Evolutionary conservation across 306 rosid genomes (phyloP).

Genomic region (Albizia julibrissin): DNA sequence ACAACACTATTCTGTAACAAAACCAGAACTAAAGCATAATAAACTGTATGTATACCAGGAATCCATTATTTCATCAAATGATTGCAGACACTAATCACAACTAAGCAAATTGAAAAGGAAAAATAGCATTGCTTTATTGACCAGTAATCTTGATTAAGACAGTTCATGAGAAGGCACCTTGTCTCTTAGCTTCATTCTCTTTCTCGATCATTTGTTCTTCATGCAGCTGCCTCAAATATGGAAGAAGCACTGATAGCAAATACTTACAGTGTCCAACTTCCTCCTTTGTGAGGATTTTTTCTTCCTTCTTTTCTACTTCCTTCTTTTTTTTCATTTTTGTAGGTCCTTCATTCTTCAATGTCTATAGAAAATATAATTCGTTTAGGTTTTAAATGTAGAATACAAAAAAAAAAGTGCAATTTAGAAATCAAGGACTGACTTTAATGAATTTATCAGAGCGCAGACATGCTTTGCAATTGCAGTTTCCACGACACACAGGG

Average conservation of each 20-base stretch:
- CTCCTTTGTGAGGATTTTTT: neutral
- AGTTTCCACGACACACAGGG: constrained; percentile 74
- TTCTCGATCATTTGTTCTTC: constrained; percentile 69
- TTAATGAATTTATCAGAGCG: constrained; percentile 40
- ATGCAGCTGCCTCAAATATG: constrained; percentile 53
- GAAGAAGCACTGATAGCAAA: constrained; percentile 61
- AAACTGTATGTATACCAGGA: neutral
- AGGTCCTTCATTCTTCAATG: constrained; percentile 6
- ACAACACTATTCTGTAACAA: neutral
- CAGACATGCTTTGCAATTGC: constrained; percentile 88
- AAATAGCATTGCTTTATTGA: neutral
- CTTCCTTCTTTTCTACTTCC: no score
- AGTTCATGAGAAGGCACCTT: constrained; percentile 44
- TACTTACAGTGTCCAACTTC: constrained; percentile 32
- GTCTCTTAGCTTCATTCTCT: constrained; percentile 60
- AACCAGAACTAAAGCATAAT: neutral
- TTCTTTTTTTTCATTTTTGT: no score
- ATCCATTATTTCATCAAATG: neutral
- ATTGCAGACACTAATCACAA: constrained; percentile 1
- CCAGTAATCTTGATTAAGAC: neutral
- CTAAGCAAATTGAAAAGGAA: neutral
- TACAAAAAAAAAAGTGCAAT: constrained; percentile 9
- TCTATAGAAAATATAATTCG: constrained; percentile 29
- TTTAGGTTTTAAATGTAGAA: neutral
- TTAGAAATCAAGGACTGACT: constrained; percentile 36